phyloP scores from a whole-genome alignment of 2,329 filamentous ascomycete genomes.

The Ciborinia camelliae region DNA sequence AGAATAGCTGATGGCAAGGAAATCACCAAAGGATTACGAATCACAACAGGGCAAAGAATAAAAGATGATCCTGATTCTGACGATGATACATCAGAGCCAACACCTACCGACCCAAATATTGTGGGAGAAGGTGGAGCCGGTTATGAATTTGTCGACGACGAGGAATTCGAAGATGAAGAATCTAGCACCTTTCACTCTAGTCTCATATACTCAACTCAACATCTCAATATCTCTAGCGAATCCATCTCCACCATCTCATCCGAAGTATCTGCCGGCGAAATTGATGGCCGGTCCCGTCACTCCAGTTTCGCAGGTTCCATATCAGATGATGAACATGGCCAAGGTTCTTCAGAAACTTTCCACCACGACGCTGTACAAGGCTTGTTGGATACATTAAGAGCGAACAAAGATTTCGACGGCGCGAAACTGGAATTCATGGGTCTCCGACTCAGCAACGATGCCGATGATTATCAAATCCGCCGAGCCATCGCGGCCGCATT shows the following conservation, averaged over 20 bases:
- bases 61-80: constrained; percentile 42
- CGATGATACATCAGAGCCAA: constrained; percentile 27
- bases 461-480: constrained; percentile 83
- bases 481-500: constrained; percentile 83
- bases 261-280: constrained; percentile 43
- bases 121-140: constrained; percentile 59
- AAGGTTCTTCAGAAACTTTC: constrained; percentile 58
- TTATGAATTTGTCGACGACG: constrained; percentile 63
- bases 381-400: constrained; percentile 80
- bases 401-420: constrained; percentile 73
- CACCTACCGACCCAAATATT: constrained; percentile 47
- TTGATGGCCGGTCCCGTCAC: constrained; percentile 51
- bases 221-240: constrained; percentile 44
- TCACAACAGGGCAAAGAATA: constrained; percentile 42
- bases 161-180: constrained; percentile 53
- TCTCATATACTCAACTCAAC: constrained; percentile 38
- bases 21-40: constrained; percentile 39
- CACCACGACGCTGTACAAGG: constrained; percentile 83
- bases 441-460: constrained; percentile 85
- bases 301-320: constrained; percentile 72
- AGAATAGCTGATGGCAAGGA: constrained; percentile 61
- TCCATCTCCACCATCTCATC: constrained; percentile 65
- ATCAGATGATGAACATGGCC: constrained; percentile 54
- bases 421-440: constrained; percentile 88
- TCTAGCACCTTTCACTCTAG: constrained; percentile 53